Percentiles rank a stretch among this genome's conserved stretches.
phyloP scores from a whole-genome alignment of 768 basidiomycete species.

The Pilatotrama ljubarskyi region DNA sequence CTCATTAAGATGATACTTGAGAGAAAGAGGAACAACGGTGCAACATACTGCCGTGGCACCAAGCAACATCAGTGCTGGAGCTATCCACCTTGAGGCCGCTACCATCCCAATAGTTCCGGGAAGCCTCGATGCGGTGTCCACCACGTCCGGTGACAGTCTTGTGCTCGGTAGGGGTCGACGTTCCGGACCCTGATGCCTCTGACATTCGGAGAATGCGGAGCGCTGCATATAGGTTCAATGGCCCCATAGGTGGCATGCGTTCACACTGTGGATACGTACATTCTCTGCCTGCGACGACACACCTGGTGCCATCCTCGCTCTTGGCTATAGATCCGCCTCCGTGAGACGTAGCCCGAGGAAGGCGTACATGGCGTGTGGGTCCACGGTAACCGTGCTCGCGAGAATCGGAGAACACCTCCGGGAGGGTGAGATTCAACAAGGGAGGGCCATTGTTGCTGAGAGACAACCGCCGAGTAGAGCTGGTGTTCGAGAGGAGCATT shows the following conservation, averaged over 20 bases:
- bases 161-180: slow-evolving; percentile 42
- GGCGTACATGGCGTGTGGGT: slow-evolving; percentile 53
- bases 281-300: slow-evolving; percentile 79
- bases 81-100: slow-evolving; percentile 79
- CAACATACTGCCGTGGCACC: slow-evolving; percentile 55
- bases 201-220: slow-evolving; percentile 49
- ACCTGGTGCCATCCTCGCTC: slow-evolving; percentile 64
- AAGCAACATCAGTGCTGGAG: slow-evolving; percentile 77
- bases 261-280: slow-evolving; percentile 43
- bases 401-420: slow-evolving; percentile 42
- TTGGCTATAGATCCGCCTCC: slow-evolving; percentile 71
- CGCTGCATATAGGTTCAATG: slow-evolving; percentile 35
- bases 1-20: neutral
- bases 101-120: slow-evolving; percentile 76
- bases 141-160: slow-evolving; percentile 57
- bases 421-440: slow-evolving; percentile 8
- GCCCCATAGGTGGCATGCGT: slow-evolving; percentile 43
- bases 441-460: neutral
- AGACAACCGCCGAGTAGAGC: slow-evolving; percentile 11
- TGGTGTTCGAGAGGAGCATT: slow-evolving; percentile 4
- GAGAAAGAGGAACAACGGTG: slow-evolving; percentile 1
- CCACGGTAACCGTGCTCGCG: slow-evolving; percentile 46
- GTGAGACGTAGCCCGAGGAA: slow-evolving; percentile 56
- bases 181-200: slow-evolving; percentile 39
- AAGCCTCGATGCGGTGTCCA: slow-evolving; percentile 67